Base-by-base conservation (phyloP, 139 green algal genomes). In the Nannochloris sp. region DNA sequence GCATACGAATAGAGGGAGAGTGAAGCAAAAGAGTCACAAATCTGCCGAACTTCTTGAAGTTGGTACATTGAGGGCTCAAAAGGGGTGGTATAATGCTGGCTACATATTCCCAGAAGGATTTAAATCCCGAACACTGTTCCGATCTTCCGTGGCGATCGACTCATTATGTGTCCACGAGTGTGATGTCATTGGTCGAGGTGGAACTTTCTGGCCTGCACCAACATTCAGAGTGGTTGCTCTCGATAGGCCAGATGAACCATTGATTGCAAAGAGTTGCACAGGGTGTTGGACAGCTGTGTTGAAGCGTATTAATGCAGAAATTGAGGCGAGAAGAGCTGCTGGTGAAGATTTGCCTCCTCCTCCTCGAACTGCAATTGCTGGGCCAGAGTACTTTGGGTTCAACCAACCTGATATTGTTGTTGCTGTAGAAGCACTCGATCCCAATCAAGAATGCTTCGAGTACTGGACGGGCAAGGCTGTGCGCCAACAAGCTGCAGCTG, bases 71-170 rank as follows among this genome's bases (percentile, higher is more conserved):
- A 79, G 24, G 34, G 31, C 60, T 1, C 11, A 55, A 24, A 55
- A 53, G 21, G 60, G 81, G 3, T 95, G 88, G 88, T 79, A 78
- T 74, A 95, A 95, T 65, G 75, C 79, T 61, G 89, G 89, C 48
- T 96, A 96, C 77, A 95, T 96, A 69, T 96, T 96, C 68, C 85
- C 90, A 12, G 79, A 82, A 4, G 88, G 90, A 61, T 96, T 94
- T 78, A 72, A 81, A 43, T 79, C 72, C 0, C 76, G 85, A 27
- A 86, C 85, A 2, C 56, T 78, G 29, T 96, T 96, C 84, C 70
- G 87, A 44, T 84, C 58, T 44, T 68, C 51, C 51, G 69, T 87
- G 5, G 59, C 66, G 27, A 55, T 87, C 23, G 79, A 88, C 53
- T 72, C 77, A 58, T 58, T 90, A 37, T 85, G 73, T 43, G 68